A percentile compares a stretch with the other conserved stretches of the same genome.
Conservation (phyloP, 2,329 filamentous ascomycete species). For the Penicillium sclerotigenum region DNA sequence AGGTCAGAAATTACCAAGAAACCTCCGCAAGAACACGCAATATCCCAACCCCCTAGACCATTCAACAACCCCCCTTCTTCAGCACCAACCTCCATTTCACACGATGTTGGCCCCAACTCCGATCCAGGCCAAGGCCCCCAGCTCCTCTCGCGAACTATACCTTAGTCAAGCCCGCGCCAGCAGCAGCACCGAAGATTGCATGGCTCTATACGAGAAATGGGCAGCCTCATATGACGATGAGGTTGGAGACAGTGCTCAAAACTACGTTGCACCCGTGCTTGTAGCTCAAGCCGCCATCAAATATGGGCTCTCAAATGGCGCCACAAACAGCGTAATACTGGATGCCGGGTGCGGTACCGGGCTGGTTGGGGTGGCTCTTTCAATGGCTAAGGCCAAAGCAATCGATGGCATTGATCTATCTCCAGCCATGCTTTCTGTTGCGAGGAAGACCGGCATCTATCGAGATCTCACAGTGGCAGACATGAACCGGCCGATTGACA, state of each 20-base stretch:
- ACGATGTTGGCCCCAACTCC: conserved; percentile 8
- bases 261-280: conserved; percentile 44
- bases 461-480: conserved; percentile 46
- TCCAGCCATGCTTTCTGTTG: conserved; percentile 54
- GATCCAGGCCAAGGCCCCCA: conserved; percentile 3
- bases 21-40: not conserved
- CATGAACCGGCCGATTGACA: conserved; percentile 45
- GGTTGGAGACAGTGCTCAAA: conserved; percentile 35
- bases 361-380: conserved; percentile 50
- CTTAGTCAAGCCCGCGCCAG: conserved; percentile 41
- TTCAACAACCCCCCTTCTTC: not conserved
- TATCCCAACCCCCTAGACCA: not conserved
- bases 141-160: conserved; percentile 15
- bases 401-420: conserved; percentile 55
- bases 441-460: conserved; percentile 50
- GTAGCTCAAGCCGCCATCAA: conserved; percentile 36
- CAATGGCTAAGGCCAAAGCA: conserved; percentile 42
- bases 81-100: not conserved
- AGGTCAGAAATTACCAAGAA: not conserved
- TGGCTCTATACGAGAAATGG: conserved; percentile 47
- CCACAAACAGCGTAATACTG: conserved; percentile 38
- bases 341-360: conserved; percentile 59
- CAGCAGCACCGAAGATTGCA: conserved; percentile 37
- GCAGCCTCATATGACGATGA: conserved; percentile 46
- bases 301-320: conserved; percentile 13